Base-by-base conservation (phyloP, 345 rosid species). In the Pseudoturritis turrita region DNA sequence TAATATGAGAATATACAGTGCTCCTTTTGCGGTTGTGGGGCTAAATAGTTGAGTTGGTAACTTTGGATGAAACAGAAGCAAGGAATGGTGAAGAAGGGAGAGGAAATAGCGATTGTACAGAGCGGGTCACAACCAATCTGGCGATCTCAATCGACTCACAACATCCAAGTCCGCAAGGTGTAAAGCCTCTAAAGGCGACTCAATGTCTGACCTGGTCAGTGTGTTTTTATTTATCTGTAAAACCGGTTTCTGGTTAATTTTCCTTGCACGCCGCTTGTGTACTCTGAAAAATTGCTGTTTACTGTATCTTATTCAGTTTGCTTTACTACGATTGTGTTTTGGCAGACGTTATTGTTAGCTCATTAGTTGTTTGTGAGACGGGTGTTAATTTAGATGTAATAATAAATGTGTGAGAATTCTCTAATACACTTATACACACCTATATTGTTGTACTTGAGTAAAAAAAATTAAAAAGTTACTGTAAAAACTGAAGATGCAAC, bases 11-110 rank as follows among this genome's bases (percentile, higher is more conserved):
- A n/a, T n/a, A n/a, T n/a, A n/a, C n/a, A n/a, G n/a, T n/a, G n/a
- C n/a, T n/a, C 10, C 11, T 23, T 29, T 2, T 18, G 29, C 46
- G 25, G 54, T 46, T 41, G 22, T 46, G 64, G 47, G 11, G 33
- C 28, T 57, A 39, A 25, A 75, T 26, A 23, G 71, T 47, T 36
- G 4, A 55, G 21, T 22, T 45, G 71, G 65, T 69, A 47, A 44
- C 25, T 29, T 64, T 64, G 67, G 54, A 31, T 64, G 62, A 52
- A 63, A 60, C 94, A 92, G 99, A 79, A 85, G 47, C 97, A 91
- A 84, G 98, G 98, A 41, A 87, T 92, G 99, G 92, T 95, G 51
- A 92, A 87, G 81, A 83, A 85, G 68, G 99, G 96, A 72, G 98
- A 95, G 81, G 98, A 95, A 80, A 85, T 95, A 25, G 97, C 97